These are phyloP conservation scores for Metarhizium sp. DNA, from an alignment of 2,329 filamentous ascomycete genomes.

Conservation along the genomic window DNA sequence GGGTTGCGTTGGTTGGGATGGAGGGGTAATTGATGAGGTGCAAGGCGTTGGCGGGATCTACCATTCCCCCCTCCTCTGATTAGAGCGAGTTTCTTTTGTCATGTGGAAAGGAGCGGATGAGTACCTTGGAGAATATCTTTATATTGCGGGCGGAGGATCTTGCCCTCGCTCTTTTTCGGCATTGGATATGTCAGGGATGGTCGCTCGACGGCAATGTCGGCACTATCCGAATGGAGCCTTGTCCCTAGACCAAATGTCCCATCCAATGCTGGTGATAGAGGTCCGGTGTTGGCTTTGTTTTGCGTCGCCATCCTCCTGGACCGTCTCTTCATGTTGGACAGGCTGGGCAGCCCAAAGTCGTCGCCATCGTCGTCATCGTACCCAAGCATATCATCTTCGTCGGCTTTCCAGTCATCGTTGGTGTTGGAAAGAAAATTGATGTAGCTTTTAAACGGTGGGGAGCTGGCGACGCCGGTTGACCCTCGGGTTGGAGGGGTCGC, in stretches of 20 bases:
- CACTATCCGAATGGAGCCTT: slow-evolving; percentile 71
- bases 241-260: slow-evolving; percentile 27
- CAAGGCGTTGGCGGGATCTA: slow-evolving; percentile 81
- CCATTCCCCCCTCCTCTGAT: background rate
- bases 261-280: slow-evolving; percentile 26
- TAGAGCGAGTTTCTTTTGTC: background rate
- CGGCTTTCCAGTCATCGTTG: slow-evolving; percentile 72
- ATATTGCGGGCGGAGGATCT: slow-evolving; percentile 93
- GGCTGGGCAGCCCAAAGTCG: slow-evolving; percentile 88
- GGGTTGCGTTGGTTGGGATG: slow-evolving; percentile 60
- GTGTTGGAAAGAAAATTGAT: slow-evolving; percentile 73
- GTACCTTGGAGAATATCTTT: slow-evolving; percentile 80
- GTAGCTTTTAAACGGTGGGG: slow-evolving; percentile 64
- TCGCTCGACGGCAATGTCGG: slow-evolving; percentile 88
- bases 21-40: slow-evolving; percentile 87
- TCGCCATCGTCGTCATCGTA: slow-evolving; percentile 86
- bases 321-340: slow-evolving; percentile 82
- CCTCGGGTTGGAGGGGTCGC: slow-evolving; percentile 46
- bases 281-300: slow-evolving; percentile 18
- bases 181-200: slow-evolving; percentile 76
- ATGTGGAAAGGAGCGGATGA: background rate
- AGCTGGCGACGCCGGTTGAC: slow-evolving; percentile 43
- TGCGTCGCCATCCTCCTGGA: slow-evolving; percentile 42
- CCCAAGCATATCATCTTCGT: slow-evolving; percentile 67
- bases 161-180: slow-evolving; percentile 82